Conservation (phyloP, 169 alveolate genomes). For the Cryptosporidium parvum region DNA sequence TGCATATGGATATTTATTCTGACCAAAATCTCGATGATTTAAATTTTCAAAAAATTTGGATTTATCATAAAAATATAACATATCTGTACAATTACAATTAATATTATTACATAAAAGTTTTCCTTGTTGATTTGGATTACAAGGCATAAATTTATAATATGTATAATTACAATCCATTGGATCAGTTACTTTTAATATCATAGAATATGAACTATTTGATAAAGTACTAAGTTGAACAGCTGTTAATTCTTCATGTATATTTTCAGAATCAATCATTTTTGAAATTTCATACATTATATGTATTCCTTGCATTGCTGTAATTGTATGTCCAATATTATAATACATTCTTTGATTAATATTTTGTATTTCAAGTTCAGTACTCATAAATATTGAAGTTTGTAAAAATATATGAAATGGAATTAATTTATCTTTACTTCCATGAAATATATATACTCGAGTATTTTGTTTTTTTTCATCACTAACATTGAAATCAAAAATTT, state of each 20-base stretch:
- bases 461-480: constrained; percentile 12
- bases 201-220: constrained; percentile 14
- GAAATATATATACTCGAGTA: constrained; percentile 3
- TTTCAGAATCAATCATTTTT: neutral
- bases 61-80: constrained; percentile 11
- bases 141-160: constrained; percentile 27
- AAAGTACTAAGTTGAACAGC: neutral
- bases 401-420: constrained; percentile 16
- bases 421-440: constrained; percentile 39
- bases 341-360: constrained; percentile 44
- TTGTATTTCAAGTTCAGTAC: neutral
- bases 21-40: neutral
- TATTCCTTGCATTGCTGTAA: constrained; percentile 32
- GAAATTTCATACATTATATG: constrained; percentile 42
- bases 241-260: constrained; percentile 17
- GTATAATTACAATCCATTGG: neutral
- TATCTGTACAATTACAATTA: constrained; percentile 7
- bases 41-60: constrained; percentile 2
- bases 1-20: neutral
- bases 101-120: neutral
- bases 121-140: constrained; percentile 11
- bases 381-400: constrained; percentile 28
- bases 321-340: constrained; percentile 10
- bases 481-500: constrained; percentile 27
- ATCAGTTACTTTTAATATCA: constrained; percentile 19